phyloP scores from a whole-genome alignment of 495 filamentous ascomycete genomes.

The Xylaria scruposa region DNA sequence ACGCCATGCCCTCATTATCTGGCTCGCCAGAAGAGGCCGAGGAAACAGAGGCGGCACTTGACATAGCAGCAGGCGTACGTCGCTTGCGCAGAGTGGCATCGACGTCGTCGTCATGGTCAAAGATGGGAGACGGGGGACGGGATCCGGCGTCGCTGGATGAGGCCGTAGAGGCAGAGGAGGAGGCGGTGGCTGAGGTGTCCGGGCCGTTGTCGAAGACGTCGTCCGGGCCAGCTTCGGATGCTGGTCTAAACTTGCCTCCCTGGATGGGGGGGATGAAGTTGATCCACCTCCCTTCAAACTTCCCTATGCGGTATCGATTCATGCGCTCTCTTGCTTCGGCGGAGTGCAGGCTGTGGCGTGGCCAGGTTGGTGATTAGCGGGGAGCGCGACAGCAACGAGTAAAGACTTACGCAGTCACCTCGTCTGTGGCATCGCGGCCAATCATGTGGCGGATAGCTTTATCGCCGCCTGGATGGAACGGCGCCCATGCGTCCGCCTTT shows the following conservation, averaged over 20 bases:
- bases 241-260: constrained; percentile 79
- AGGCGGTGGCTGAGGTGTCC: constrained; percentile 43
- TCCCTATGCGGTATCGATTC: constrained; percentile 83
- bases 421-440: constrained; percentile 94
- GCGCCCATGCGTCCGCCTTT: constrained; percentile 85
- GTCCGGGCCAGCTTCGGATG: constrained; percentile 47
- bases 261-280: constrained; percentile 95
- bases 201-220: constrained; percentile 51
- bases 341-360: constrained; percentile 74
- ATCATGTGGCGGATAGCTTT: constrained; percentile 95
- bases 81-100: constrained; percentile 43
- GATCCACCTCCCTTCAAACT: constrained; percentile 79
- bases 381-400: neutral
- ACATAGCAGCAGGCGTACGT: constrained; percentile 24
- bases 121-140: constrained; percentile 67
- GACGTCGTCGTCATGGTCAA: constrained; percentile 69
- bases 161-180: constrained; percentile 31
- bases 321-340: constrained; percentile 76
- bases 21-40: constrained; percentile 48
- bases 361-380: constrained; percentile 7
- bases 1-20: constrained; percentile 61
- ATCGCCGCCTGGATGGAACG: constrained; percentile 90
- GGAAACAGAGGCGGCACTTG: constrained; percentile 46
- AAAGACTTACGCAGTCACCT: constrained; percentile 81
- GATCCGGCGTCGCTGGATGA: constrained; percentile 53